These are phyloP conservation scores for Lichtheimia ornata DNA, from an alignment of 371 early-diverging fungal species.

Conservation along the genomic window DNA sequence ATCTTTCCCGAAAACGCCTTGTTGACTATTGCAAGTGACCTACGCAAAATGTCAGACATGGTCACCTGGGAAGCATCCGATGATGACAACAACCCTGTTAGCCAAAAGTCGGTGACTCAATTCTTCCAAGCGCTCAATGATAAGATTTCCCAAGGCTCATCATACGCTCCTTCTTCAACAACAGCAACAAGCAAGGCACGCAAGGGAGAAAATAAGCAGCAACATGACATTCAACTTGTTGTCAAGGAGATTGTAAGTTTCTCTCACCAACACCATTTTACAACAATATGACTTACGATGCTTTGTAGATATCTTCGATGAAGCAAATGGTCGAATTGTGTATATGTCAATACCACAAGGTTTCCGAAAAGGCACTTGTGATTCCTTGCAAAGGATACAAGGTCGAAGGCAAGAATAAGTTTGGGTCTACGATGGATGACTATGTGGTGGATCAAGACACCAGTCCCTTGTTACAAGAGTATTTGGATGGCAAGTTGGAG, in stretches of 20 bases:
- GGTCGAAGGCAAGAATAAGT: constrained; percentile 27
- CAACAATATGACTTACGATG: background rate
- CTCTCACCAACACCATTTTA: background rate
- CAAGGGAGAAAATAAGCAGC: constrained; percentile 3
- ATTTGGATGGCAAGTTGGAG: constrained; percentile 14
- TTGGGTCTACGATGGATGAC: constrained; percentile 8
- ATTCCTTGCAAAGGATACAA: constrained; percentile 30
- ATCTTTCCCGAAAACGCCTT: constrained; percentile 33
- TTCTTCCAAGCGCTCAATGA: constrained; percentile 13
- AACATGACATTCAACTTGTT: constrained; percentile 8
- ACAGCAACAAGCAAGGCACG: background rate
- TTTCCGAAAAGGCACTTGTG: constrained; percentile 22
- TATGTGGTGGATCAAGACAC: background rate
- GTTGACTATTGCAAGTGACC: constrained; percentile 25
- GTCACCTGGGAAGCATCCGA: constrained; percentile 42
- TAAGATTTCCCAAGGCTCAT: constrained; percentile 13
- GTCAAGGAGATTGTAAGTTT: constrained; percentile 36
- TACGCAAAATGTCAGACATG: constrained; percentile 51
- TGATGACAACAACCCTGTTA: constrained; percentile 10
- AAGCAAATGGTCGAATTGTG: constrained; percentile 27
- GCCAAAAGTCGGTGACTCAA: constrained; percentile 6
- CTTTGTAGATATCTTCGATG: constrained; percentile 15
- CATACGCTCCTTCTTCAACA: background rate
- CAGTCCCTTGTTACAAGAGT: constrained; percentile 1
- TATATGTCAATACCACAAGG: constrained; percentile 23